A percentile compares a stretch with the other conserved stretches of the same genome.
Evolutionary conservation across 768 basidiomycete species (phyloP).

Genomic region (Lentinula aciculospora): DNA sequence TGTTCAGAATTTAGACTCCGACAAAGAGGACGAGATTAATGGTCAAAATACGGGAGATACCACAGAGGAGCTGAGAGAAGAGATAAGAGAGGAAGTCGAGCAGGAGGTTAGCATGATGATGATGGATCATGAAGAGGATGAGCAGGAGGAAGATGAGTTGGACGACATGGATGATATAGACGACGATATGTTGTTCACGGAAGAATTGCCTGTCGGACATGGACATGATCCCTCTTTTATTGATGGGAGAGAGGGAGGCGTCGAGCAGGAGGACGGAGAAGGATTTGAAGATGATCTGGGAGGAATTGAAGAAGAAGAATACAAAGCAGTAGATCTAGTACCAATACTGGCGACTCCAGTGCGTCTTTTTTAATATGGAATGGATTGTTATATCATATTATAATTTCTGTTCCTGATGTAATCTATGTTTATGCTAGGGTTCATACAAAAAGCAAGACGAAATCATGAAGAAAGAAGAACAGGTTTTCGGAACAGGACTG

Average conservation of each 20-base stretch:
- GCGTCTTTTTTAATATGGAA: not conserved
- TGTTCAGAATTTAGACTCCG: too few species aligned
- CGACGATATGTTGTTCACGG: not conserved
- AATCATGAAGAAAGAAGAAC: not conserved
- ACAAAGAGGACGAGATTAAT: not conserved
- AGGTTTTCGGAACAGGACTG: not conserved
- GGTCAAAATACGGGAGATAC: not conserved
- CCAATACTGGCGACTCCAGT: not conserved
- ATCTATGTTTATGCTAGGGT: too few species aligned
- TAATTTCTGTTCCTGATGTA: not conserved
- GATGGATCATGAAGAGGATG: not conserved
- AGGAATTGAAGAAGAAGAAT: not conserved
- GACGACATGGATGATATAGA: not conserved
- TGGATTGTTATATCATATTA: not conserved
- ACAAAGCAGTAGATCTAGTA: not conserved
- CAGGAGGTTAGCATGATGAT: not conserved
- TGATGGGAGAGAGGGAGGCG: too few species aligned
- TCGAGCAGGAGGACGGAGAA: too few species aligned
- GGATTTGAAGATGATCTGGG: not conserved
- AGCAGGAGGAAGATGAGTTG: not conserved
- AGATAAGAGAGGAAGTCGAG: not conserved
- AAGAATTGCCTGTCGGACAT: not conserved
- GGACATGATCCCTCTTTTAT: not conserved
- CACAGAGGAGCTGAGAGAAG: not conserved
- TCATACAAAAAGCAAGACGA: not conserved